A percentile compares a stretch with the other conserved stretches of the same genome.
phyloP scores from a whole-genome alignment of 2,329 filamentous ascomycete species.

The Ceratocystiopsis brevicomis region DNA sequence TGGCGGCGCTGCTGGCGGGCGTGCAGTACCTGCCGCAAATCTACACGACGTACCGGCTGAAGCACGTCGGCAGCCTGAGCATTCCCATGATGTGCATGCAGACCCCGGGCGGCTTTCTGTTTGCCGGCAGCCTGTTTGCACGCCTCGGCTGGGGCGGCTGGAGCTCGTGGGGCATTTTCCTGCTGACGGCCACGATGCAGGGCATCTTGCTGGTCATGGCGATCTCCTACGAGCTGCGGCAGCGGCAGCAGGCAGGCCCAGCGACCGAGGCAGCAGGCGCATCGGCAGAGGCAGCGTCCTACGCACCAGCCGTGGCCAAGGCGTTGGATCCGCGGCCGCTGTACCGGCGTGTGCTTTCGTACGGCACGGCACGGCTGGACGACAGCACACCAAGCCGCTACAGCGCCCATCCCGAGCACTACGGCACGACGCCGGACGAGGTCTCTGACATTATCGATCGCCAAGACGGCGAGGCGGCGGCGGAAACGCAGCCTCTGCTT shows the following conservation, averaged over 20 bases:
- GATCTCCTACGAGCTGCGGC: slow-evolving; percentile 48
- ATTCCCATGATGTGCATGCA: slow-evolving; percentile 98
- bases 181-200: slow-evolving; percentile 73
- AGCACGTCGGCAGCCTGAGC: slow-evolving; percentile 76
- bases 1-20: slow-evolving; percentile 58
- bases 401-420: slow-evolving; percentile 31
- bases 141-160: slow-evolving; percentile 68
- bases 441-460: slow-evolving; percentile 28
- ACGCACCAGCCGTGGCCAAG: too few relatives aligned
- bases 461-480: slow-evolving; percentile 29
- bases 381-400: slow-evolving; percentile 31
- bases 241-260: slow-evolving; percentile 9
- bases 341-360: slow-evolving; percentile 25
- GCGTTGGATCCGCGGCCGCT: slow-evolving; percentile 3
- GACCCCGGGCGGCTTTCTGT: slow-evolving; percentile 79
- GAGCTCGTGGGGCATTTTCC: slow-evolving; percentile 89
- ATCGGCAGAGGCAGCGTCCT: neutral
- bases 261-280: slow-evolving; percentile 9
- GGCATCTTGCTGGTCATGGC: slow-evolving; percentile 64
- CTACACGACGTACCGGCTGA: slow-evolving; percentile 69
- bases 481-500: slow-evolving; percentile 31
- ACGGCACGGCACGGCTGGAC: slow-evolving; percentile 24
- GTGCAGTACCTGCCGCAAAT: slow-evolving; percentile 95
- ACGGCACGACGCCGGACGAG: slow-evolving; percentile 32
- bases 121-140: slow-evolving; percentile 65